Percentiles rank a stretch among this genome's conserved stretches.
phyloP scores from a whole-genome alignment of 331 rosid species.

The Acacia concinna region DNA sequence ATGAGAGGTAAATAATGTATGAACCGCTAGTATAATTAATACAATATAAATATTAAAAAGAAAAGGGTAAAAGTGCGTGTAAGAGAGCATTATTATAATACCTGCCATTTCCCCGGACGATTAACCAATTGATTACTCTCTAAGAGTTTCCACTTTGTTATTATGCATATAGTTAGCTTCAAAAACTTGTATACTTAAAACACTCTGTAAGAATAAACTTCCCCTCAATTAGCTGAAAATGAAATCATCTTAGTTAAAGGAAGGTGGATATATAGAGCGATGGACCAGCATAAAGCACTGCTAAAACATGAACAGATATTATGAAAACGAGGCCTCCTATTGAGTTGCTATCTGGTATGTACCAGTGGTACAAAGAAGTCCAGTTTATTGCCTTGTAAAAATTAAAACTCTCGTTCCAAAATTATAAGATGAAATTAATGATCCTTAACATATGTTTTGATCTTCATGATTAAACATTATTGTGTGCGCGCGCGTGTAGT shows the following conservation, averaged over 20 bases:
- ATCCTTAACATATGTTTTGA: too few species aligned
- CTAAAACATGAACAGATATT: not conserved
- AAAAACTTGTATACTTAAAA: not conserved
- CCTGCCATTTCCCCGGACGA: not conserved
- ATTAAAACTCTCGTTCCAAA: not conserved
- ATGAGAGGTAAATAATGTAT: too few species aligned
- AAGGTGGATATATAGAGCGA: not conserved
- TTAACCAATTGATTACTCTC: not conserved
- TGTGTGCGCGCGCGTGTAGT: not conserved
- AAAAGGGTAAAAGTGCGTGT: too few species aligned
- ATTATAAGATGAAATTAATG: too few species aligned
- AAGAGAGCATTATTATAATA: not conserved
- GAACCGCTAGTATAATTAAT: too few species aligned
- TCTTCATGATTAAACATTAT: not conserved
- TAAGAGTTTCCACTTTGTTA: not conserved
- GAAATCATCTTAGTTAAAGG: not conserved
- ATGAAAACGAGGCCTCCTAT: not conserved
- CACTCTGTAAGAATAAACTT: not conserved
- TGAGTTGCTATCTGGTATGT: too few species aligned
- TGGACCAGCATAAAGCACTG: not conserved
- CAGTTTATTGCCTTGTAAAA: not conserved
- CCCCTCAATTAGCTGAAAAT: not conserved
- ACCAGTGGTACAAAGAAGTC: not conserved
- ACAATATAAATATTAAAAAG: too few species aligned
- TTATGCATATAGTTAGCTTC: not conserved